phyloP scores from a whole-genome alignment of 306 rosid species.

The Lathyrus tuberosus region DNA sequence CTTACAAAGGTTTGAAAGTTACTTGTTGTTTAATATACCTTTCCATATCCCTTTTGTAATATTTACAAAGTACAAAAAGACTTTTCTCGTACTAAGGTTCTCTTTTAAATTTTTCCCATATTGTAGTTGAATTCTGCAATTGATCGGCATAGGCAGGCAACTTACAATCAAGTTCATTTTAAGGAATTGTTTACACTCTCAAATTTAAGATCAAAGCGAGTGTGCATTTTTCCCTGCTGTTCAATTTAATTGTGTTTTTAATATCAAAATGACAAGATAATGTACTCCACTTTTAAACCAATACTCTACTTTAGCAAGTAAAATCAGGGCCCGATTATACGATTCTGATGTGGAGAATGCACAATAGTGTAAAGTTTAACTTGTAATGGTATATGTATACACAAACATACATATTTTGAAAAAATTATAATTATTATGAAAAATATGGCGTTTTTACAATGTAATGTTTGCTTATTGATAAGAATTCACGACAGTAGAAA shows the following conservation, averaged over 20 bases:
- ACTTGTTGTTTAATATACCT: background rate
- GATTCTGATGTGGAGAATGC: conserved; percentile 10
- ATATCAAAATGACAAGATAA: conserved; percentile 15
- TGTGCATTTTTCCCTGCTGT: conserved; percentile 39
- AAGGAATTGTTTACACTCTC: conserved; percentile 73
- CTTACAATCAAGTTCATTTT: conserved; percentile 93
- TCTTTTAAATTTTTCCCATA: conserved; percentile 33
- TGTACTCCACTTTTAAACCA: background rate
- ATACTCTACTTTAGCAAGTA: background rate
- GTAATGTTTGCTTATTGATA: too few relatives aligned
- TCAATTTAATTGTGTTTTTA: conserved; percentile 9
- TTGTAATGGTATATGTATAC: background rate
- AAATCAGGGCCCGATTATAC: conserved; percentile 1
- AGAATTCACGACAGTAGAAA: too few relatives aligned
- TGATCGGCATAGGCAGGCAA: conserved; percentile 87
- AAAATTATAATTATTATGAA: too few relatives aligned
- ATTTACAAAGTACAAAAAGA: background rate
- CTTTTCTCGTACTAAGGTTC: conserved; percentile 9
- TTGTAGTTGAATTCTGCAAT: conserved; percentile 84
- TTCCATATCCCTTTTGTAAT: conserved; percentile 3
- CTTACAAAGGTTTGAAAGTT: too few relatives aligned
- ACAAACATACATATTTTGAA: too few relatives aligned
- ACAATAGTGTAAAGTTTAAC: background rate
- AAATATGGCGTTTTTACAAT: too few relatives aligned
- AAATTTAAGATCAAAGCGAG: conserved; percentile 95